Conservation (phyloP, 106 monocot genomes). For the Vanilla planifolia region DNA sequence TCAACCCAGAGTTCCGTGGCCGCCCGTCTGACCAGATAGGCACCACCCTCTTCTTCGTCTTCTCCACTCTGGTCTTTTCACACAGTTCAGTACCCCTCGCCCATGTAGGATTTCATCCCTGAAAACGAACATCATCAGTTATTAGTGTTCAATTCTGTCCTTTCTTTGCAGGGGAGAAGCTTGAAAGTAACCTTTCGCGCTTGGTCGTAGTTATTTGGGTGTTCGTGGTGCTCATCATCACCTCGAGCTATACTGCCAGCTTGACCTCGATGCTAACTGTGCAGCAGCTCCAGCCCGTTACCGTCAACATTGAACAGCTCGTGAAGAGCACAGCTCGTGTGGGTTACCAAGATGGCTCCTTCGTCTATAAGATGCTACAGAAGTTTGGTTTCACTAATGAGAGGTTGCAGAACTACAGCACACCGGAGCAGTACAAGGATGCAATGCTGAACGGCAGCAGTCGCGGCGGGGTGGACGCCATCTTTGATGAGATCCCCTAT, state of each 20-base stretch:
- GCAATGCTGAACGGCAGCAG: slow-evolving; percentile 18
- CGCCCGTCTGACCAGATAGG: slow-evolving; percentile 2
- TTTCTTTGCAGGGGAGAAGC: slow-evolving; percentile 33
- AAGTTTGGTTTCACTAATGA: slow-evolving; percentile 1
- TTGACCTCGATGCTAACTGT: slow-evolving; percentile 57
- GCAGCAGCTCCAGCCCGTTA: slow-evolving; percentile 45
- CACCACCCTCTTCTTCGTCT: slow-evolving; percentile 4
- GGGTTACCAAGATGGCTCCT: slow-evolving; percentile 43
- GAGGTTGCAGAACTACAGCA: slow-evolving; percentile 12
- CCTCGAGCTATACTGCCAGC: slow-evolving; percentile 66
- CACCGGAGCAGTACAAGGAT: slow-evolving; percentile 16
- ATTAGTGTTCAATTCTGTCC: neutral
- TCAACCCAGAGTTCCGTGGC: slow-evolving; percentile 4
- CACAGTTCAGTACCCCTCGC: slow-evolving; percentile 4
- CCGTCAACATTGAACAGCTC: slow-evolving; percentile 36
- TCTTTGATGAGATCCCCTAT: slow-evolving; percentile 19
- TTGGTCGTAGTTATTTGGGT: slow-evolving; percentile 56
- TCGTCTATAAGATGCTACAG: slow-evolving; percentile 8
- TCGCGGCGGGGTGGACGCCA: slow-evolving; percentile 17
- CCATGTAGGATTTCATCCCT: too few relatives aligned
- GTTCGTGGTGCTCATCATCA: slow-evolving; percentile 56
- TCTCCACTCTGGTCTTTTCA: slow-evolving; percentile 6
- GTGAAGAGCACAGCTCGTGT: slow-evolving; percentile 22
- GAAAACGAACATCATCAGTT: too few relatives aligned
- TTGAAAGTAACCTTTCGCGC: slow-evolving; percentile 49